phyloP scores from a whole-genome alignment of 2,329 filamentous ascomycete genomes.

The Zasmidium angulare region DNA sequence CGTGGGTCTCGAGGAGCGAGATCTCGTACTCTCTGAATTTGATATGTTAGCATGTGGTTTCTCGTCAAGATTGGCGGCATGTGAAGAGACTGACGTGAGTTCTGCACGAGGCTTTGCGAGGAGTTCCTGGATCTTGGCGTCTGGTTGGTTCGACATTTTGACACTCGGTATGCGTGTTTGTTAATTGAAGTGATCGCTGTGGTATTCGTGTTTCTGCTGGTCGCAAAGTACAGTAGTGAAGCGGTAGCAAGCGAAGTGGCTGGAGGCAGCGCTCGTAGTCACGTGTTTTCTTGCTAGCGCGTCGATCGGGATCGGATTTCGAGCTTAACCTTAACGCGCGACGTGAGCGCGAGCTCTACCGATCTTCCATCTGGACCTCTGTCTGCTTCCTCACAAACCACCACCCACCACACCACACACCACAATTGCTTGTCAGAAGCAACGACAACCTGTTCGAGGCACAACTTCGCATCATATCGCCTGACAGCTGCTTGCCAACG shows the following conservation, averaged over 20 bases:
- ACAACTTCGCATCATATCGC: background rate
- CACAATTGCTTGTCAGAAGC: background rate
- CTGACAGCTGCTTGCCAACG: background rate
- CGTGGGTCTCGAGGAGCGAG: conserved; percentile 74
- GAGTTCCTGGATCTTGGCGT: conserved; percentile 63
- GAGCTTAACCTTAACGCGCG: no score
- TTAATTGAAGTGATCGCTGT: conserved; percentile 3
- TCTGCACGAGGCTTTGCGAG: conserved; percentile 85
- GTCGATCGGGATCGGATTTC: no score
- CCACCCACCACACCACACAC: no score
- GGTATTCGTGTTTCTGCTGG: conserved; percentile 1
- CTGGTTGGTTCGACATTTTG: conserved; percentile 31
- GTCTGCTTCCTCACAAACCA: no score
- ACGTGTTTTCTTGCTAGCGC: no score
- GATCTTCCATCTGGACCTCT: no score
- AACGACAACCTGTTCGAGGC: background rate
- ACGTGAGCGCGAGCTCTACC: no score
- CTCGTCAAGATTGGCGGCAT: conserved; percentile 3
- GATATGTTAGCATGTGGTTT: conserved; percentile 6
- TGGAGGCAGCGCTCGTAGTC: no score
- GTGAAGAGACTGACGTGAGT: conserved; percentile 69
- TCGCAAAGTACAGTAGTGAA: background rate
- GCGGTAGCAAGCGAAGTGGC: no score
- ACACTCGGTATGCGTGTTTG: background rate
- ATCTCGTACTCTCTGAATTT: conserved; percentile 80